These are phyloP conservation scores for Solanum arcanum DNA, from an alignment of 257 asterid species.

Conservation along the genomic window DNA sequence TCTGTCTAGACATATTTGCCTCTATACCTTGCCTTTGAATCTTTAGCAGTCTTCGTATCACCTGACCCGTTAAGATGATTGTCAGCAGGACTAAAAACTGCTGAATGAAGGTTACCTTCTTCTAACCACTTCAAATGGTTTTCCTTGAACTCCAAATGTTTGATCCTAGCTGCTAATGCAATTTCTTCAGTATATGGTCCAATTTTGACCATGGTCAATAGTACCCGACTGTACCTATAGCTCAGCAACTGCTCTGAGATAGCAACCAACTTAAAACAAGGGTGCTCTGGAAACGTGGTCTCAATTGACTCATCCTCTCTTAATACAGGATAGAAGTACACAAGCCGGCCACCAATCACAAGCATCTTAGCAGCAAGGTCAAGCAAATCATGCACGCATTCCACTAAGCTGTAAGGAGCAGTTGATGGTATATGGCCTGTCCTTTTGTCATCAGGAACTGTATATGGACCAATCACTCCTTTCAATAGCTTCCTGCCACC, in stretches of 20 bases:
- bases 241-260: conserved; percentile 83
- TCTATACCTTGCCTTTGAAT: conserved; percentile 69
- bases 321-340: conserved; percentile 81
- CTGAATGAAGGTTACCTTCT: conserved; percentile 94
- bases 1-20: conserved; percentile 85
- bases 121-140: conserved; percentile 93
- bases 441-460: conserved; percentile 86
- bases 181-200: conserved; percentile 61
- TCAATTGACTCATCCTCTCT: conserved; percentile 54
- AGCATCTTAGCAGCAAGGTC: conserved; percentile 93
- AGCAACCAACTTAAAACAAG: conserved; percentile 65
- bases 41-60: conserved; percentile 35
- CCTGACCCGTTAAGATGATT: conserved; percentile 19
- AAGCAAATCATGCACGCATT: conserved; percentile 93
- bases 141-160: conserved; percentile 66
- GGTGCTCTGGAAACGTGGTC: conserved; percentile 78
- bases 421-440: conserved; percentile 94
- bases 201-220: conserved; percentile 61
- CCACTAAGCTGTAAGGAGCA: conserved; percentile 86
- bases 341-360: conserved; percentile 82
- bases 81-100: conserved; percentile 68
- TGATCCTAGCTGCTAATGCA: conserved; percentile 50
- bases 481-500: conserved; percentile 99
- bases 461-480: conserved; percentile 74
- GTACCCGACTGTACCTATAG: conserved; percentile 76